A percentile compares a stretch with the other conserved stretches of the same genome.
Evolutionary conservation across 1,139 yeast genomes (phyloP).

Genomic region (Meyerozyma guilliermondii): DNA sequence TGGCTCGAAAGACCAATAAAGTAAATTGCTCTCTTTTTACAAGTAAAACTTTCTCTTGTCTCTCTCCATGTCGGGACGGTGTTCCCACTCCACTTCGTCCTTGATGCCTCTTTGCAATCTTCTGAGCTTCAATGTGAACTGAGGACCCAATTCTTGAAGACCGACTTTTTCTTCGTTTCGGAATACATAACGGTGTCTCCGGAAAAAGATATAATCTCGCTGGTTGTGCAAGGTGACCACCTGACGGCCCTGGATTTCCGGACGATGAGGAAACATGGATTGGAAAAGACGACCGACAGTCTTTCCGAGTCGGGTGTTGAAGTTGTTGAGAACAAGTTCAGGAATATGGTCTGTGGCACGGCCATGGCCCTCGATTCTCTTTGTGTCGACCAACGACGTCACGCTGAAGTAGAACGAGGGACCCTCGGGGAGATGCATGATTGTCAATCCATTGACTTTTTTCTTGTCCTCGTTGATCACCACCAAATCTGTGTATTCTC

Average conservation of each 20-base stretch:
- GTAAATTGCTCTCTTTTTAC: conserved; percentile 27
- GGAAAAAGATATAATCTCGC: conserved; percentile 88
- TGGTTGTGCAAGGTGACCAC: conserved; percentile 94
- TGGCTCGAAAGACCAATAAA: too few species aligned
- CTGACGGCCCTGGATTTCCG: conserved; percentile 92
- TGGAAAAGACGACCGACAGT: conserved; percentile 91
- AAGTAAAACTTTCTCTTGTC: conserved; percentile 90
- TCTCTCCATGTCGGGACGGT: conserved; percentile 91
- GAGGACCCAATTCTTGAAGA: conserved; percentile 93
- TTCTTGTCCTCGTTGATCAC: conserved; percentile 93
- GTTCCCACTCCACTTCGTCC: conserved; percentile 95
- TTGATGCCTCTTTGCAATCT: conserved; percentile 87
- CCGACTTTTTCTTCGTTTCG: conserved; percentile 90
- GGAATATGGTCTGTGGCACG: conserved; percentile 87
- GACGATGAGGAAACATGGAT: conserved; percentile 84
- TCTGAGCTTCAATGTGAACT: conserved; percentile 83
- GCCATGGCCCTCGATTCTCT: conserved; percentile 81
- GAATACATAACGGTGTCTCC: conserved; percentile 91
- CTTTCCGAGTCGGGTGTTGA: conserved; percentile 85
- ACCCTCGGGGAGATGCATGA: conserved; percentile 90
- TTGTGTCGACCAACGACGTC: conserved; percentile 73
- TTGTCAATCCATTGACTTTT: conserved; percentile 83
- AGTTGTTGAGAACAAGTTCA: conserved; percentile 85
- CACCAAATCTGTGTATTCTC: conserved; percentile 82
- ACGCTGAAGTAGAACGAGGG: conserved; percentile 91